Conservation (phyloP, 805 yeast genomes). For the Zygosaccharomyces kombuchaensis region DNA sequence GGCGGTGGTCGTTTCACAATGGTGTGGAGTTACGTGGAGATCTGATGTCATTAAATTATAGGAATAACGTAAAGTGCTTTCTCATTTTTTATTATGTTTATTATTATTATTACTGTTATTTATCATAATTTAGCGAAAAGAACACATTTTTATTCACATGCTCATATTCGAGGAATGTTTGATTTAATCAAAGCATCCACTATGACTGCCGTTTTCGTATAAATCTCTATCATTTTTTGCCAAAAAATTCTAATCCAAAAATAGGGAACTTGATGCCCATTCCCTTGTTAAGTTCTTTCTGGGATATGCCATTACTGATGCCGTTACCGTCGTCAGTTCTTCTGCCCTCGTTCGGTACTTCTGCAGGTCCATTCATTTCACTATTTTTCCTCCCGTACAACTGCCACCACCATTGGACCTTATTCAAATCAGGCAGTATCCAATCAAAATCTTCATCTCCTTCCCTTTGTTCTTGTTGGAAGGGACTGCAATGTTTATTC, state of each 20-base stretch:
- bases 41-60: slow-evolving; percentile 32
- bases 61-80: neutral
- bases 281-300: slow-evolving; percentile 9
- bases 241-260: slow-evolving; percentile 26
- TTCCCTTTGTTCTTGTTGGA: slow-evolving; percentile 28
- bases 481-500: slow-evolving; percentile 42
- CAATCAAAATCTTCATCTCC: slow-evolving; percentile 32
- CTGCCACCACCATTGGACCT: slow-evolving; percentile 85
- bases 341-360: neutral
- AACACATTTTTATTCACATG: neutral
- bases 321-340: neutral
- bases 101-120: neutral
- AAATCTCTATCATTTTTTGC: slow-evolving; percentile 16
- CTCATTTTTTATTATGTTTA: neutral
- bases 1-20: slow-evolving; percentile 59
- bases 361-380: slow-evolving; percentile 46
- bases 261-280: slow-evolving; percentile 17
- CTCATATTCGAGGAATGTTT: neutral
- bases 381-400: slow-evolving; percentile 71
- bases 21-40: slow-evolving; percentile 71
- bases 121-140: neutral
- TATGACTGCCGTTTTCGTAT: neutral
- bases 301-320: neutral
- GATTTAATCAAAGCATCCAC: neutral
- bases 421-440: slow-evolving; percentile 47